Evolutionary conservation across 495 filamentous ascomycete species (phyloP).

Genomic region (Annulohypoxylon moriforme): DNA sequence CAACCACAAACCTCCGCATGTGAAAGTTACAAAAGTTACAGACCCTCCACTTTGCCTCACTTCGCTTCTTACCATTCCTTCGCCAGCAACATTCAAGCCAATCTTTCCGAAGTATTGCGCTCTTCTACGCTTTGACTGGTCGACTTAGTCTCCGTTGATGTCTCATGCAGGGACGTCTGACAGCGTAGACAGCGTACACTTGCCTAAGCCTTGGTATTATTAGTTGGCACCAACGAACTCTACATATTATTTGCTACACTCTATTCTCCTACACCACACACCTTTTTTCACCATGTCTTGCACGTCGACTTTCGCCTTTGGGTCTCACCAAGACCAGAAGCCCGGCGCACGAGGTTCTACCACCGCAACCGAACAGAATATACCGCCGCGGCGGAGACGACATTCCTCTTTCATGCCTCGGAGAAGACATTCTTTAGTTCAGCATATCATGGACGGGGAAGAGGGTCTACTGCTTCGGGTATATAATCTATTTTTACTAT

Average conservation of each 20-base stretch:
- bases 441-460: constrained; percentile 69
- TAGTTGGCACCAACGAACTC: constrained; percentile 32
- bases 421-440: constrained; percentile 69
- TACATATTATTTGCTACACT: background rate
- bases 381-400: constrained; percentile 55
- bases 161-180: constrained; percentile 41
- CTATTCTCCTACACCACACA: constrained; percentile 4
- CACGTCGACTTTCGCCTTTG: constrained; percentile 52
- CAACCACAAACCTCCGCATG: constrained; percentile 27
- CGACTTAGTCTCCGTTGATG: constrained; percentile 7
- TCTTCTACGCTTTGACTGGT: constrained; percentile 29
- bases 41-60: constrained; percentile 27
- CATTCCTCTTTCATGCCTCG: constrained; percentile 74
- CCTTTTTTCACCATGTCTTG: constrained; percentile 44
- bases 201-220: constrained; percentile 30
- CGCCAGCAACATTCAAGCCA: constrained; percentile 16
- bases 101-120: constrained; percentile 27
- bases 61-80: constrained; percentile 20
- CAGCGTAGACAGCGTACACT: constrained; percentile 29
- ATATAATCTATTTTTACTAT: constrained; percentile 21
- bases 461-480: constrained; percentile 76
- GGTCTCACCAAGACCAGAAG: constrained; percentile 50
- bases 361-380: constrained; percentile 45
- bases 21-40: constrained; percentile 26
- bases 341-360: constrained; percentile 47